Evolutionary conservation across 306 rosid species (phyloP).

Genomic region (Arachis stenosperma): DNA sequence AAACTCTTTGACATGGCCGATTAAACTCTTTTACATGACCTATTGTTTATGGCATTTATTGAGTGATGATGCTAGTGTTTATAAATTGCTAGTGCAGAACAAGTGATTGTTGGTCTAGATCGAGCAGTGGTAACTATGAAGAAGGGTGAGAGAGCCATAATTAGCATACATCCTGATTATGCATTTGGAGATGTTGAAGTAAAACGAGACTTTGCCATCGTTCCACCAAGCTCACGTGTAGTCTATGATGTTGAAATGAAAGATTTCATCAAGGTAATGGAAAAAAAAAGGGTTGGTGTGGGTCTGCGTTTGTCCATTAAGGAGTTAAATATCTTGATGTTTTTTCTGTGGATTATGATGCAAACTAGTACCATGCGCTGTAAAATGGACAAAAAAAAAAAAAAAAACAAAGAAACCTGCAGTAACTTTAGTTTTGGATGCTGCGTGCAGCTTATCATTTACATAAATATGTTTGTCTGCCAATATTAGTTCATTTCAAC

Average conservation of each 20-base stretch:
- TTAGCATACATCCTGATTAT: constrained; percentile 69
- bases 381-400: constrained; percentile 34
- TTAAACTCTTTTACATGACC: constrained; percentile 1
- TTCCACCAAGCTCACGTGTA: constrained; percentile 57
- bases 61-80: constrained; percentile 24
- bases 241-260: constrained; percentile 64
- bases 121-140: constrained; percentile 69
- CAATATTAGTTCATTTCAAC: constrained; percentile 14
- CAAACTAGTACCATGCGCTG: constrained; percentile 24
- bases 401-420: constrained; percentile 28
- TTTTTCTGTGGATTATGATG: neutral
- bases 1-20: neutral
- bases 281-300: too few relatives aligned
- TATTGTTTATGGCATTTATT: constrained; percentile 13
- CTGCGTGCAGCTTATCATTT: constrained; percentile 5
- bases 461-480: constrained; percentile 2
- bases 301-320: neutral
- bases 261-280: constrained; percentile 55
- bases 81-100: constrained; percentile 51
- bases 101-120: constrained; percentile 71
- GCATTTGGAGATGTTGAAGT: constrained; percentile 68
- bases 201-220: constrained; percentile 49
- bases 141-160: constrained; percentile 65
- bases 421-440: constrained; percentile 28
- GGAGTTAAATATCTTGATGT: neutral